Evolutionary conservation across 2,329 filamentous ascomycete genomes (phyloP), one percentile per base, ranked within the genome.

Genomic region (Alternaria solani): DNA sequence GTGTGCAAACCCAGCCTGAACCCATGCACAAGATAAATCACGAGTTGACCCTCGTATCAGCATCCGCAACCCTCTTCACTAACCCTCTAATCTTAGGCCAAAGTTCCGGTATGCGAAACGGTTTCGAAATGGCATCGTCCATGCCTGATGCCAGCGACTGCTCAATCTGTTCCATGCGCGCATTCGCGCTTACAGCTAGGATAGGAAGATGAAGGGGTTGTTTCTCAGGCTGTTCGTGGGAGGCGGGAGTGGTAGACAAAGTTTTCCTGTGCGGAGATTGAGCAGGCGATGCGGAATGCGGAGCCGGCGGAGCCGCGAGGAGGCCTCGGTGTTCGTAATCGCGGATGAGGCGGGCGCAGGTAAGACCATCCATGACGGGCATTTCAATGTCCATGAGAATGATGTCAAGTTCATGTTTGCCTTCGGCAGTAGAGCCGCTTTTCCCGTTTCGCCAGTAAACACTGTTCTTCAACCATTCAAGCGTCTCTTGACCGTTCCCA

Each of bases 401-500:
- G 16, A 76, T 66, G 39, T 73, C 69, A 28, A 72, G 42, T 12
- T 62, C 54, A 30, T 64, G 51, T 46, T 48, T 60, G 5, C 26
- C 41, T 2, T 43, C 58, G 14, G 46, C 6, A 2, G 38, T 9
- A 23, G 26, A 9, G 16, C 23, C 14, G 34, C 57, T 53, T 8
- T 23, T 38, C 41, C 57, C 48, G n/a, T 47, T 38, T 2, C 49
- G 59, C 71, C 71, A 75, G 44, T 69, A 73, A 5, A 67, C 59
- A 32, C 72, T 79, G 25, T 64, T 49, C 32, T 69, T 68, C 7
- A 81, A 59, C 61, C 77, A 76, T 6, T 75, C 72, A 1, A 81
- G 61, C 2, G 79, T 79, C 62, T 81, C 78, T 26, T 66, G 60
- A 5, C 79, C 79, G 51, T 81, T 71, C 5, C 73, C 73, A 18